phyloP scores from a whole-genome alignment of 768 basidiomycete species.

The Hemileccinum rubropunctum region DNA sequence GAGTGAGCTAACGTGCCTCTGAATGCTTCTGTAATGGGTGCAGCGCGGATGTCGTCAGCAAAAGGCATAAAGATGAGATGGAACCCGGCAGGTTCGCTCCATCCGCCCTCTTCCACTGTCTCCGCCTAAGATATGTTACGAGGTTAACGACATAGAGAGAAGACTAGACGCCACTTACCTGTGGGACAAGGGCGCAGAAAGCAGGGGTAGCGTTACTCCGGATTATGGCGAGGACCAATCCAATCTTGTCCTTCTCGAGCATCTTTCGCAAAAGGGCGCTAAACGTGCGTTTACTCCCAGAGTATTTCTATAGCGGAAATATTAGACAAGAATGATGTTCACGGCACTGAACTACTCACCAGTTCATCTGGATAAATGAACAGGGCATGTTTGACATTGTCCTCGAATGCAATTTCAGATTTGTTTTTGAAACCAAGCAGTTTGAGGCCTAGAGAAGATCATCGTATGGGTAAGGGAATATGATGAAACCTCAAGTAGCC shows the following conservation, averaged over 20 bases:
- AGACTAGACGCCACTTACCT: conserved; percentile 44
- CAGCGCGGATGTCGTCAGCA: conserved; percentile 87
- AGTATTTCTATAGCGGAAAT: conserved; percentile 51
- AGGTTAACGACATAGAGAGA: neutral
- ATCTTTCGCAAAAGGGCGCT: conserved; percentile 82
- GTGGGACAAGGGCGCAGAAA: conserved; percentile 86
- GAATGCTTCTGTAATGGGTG: conserved; percentile 62
- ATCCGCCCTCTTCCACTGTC: conserved; percentile 63
- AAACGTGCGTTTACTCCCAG: conserved; percentile 92
- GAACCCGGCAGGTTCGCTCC: conserved; percentile 85
- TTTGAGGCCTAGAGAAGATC: conserved; percentile 59
- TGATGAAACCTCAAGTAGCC: conserved; percentile 7
- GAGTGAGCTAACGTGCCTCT: conserved; percentile 46
- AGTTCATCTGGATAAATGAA: conserved; percentile 93
- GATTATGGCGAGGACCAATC: conserved; percentile 65
- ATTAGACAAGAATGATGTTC: neutral
- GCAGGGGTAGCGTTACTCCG: conserved; percentile 70
- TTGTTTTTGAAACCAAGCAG: conserved; percentile 89
- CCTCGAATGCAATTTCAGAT: conserved; percentile 70
- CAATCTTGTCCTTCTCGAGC: conserved; percentile 78
- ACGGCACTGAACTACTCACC: conserved; percentile 40
- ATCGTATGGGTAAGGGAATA: neutral
- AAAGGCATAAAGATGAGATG: conserved; percentile 93
- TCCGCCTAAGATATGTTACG: conserved; percentile 53
- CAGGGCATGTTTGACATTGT: conserved; percentile 87